Evolutionary conservation across 768 basidiomycete genomes (phyloP).

Genomic region (Tubosaeta sp.): DNA sequence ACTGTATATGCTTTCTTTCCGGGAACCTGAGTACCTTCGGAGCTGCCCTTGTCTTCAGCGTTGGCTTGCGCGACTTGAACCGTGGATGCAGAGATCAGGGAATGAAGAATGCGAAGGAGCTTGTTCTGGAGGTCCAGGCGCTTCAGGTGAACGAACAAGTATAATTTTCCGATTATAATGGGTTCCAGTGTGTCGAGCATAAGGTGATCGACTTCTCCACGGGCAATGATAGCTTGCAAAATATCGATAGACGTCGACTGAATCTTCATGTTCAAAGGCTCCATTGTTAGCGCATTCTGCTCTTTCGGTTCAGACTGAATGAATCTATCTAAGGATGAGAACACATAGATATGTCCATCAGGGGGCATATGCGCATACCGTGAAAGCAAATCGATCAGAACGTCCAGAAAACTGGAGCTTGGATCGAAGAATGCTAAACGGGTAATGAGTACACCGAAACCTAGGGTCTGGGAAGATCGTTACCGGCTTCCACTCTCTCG

Average conservation of each 20-base stretch:
- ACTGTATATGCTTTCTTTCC: constrained; percentile 41
- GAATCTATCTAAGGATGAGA: constrained; percentile 43
- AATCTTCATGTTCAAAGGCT: constrained; percentile 54
- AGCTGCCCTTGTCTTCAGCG: constrained; percentile 30
- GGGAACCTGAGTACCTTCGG: constrained; percentile 32
- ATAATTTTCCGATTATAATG: constrained; percentile 70
- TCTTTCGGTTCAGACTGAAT: constrained; percentile 73
- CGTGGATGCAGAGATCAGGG: constrained; percentile 67
- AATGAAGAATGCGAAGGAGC: constrained; percentile 85
- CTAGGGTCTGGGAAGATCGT: constrained; percentile 10
- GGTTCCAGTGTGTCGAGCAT: constrained; percentile 64
- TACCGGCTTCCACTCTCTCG: constrained; percentile 59
- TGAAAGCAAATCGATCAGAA: constrained; percentile 66
- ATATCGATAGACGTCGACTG: constrained; percentile 79
- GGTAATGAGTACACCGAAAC: constrained; percentile 5
- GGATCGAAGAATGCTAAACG: constrained; percentile 36
- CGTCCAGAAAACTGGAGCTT: constrained; percentile 72
- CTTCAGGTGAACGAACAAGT: constrained; percentile 60
- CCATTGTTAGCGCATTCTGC: constrained; percentile 46
- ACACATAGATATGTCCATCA: background rate
- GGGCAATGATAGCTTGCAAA: constrained; percentile 74
- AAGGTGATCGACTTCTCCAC: constrained; percentile 69
- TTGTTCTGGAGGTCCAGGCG: constrained; percentile 90
- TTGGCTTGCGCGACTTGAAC: constrained; percentile 28
- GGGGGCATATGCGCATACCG: constrained; percentile 56